Percentiles rank a stretch among this genome's conserved stretches.
Conservation (phyloP, 805 yeast species). For the Wickerhamiella spandovensis region DNA sequence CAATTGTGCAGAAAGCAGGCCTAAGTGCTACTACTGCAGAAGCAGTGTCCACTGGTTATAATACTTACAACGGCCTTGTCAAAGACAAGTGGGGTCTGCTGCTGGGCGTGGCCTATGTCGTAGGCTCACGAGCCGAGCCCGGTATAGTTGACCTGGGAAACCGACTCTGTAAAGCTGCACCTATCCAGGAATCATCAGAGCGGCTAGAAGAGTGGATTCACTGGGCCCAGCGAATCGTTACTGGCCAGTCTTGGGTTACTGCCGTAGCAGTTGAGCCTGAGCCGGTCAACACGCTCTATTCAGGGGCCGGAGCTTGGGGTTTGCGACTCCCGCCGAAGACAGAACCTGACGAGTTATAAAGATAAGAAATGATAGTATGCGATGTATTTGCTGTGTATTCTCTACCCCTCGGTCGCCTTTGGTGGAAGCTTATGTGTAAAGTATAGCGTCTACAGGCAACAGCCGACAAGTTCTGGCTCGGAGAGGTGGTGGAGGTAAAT, state of each 20-base stretch:
- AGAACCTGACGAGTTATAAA: no score
- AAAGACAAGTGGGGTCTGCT: conserved; percentile 26
- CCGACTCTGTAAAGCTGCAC: conserved; percentile 3
- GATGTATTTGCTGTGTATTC: no score
- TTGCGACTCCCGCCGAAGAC: no score
- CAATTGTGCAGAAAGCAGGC: conserved; percentile 7
- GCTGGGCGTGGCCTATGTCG: conserved; percentile 21
- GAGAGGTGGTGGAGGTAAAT: no score
- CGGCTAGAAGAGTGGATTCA: conserved; percentile 23
- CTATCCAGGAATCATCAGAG: conserved; percentile 2
- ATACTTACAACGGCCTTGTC: conserved; percentile 21
- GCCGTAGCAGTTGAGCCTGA: conserved; percentile 16
- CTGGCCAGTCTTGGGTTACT: conserved; percentile 24
- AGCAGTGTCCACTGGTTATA: conserved; percentile 19
- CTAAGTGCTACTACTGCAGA: conserved; percentile 5
- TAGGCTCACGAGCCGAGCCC: conserved; percentile 22
- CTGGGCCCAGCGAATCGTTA: conserved; percentile 24
- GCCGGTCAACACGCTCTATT: conserved; percentile 3
- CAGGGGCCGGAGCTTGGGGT: conserved; percentile 1
- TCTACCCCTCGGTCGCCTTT: no score
- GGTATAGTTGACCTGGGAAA: conserved; percentile 7
- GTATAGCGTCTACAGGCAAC: no score
- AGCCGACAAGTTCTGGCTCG: no score
- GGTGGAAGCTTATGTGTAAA: no score
- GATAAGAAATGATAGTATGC: no score